These are phyloP conservation scores for Pichia scutulata DNA, from an alignment of 805 yeast species.

Conservation along the genomic window DNA sequence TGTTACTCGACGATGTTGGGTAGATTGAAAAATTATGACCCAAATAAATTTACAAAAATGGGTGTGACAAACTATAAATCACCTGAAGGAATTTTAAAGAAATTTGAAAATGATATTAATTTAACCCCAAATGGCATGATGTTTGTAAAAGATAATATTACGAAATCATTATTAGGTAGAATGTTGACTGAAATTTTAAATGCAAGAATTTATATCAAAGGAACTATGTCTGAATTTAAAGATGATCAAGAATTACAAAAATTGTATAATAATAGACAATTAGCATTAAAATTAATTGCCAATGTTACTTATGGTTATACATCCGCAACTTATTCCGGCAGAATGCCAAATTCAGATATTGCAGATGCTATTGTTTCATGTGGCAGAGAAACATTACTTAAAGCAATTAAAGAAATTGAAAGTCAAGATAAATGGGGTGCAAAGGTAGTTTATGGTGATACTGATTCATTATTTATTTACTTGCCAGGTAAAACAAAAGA, in stretches of 20 bases:
- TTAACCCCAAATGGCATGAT: constrained; percentile 85
- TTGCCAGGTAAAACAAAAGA: constrained; percentile 72
- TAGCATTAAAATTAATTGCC: constrained; percentile 84
- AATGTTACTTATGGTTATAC: constrained; percentile 96
- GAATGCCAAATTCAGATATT: constrained; percentile 95
- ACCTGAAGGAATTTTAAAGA: constrained; percentile 48
- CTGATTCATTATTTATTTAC: constrained; percentile 87
- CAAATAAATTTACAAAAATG: constrained; percentile 35
- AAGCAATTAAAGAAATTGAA: constrained; percentile 66
- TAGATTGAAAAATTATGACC: constrained; percentile 44
- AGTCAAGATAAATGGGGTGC: constrained; percentile 62
- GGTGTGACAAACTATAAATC: constrained; percentile 48
- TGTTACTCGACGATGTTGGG: constrained; percentile 75
- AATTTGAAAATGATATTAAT: constrained; percentile 46
- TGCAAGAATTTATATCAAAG: constrained; percentile 70
- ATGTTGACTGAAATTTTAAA: constrained; percentile 81
- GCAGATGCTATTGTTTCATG: constrained; percentile 93
- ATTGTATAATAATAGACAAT: constrained; percentile 66
- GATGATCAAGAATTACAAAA: constrained; percentile 43
- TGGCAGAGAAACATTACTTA: constrained; percentile 76
- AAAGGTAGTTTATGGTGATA: constrained; percentile 92
- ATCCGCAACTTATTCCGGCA: constrained; percentile 88
- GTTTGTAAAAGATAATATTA: constrained; percentile 56
- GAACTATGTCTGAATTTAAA: constrained; percentile 52
- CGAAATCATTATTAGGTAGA: constrained; percentile 70